A percentile compares a stretch with the other conserved stretches of the same genome.
phyloP scores from a whole-genome alignment of 176 grass and related monocot species.

The Urochloa ruziziensis region DNA sequence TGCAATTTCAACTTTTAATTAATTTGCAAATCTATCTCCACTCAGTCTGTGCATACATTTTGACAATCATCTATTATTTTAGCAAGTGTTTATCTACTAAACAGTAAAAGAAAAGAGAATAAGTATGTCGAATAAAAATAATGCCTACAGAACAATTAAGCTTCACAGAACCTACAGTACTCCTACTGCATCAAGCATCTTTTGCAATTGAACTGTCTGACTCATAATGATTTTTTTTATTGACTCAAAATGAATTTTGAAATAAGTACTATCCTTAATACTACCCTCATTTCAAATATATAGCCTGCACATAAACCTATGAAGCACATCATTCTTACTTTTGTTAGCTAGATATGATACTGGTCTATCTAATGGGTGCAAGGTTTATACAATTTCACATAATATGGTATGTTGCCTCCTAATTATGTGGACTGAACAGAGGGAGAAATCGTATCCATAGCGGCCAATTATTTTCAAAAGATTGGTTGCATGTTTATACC shows the following conservation, averaged over 20 bases:
- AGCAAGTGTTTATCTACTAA: slow-evolving; percentile 14
- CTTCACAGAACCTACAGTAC: slow-evolving; percentile 13
- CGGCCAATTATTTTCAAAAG: background rate
- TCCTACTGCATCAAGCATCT: slow-evolving; percentile 9
- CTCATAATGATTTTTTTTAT: slow-evolving; percentile 8
- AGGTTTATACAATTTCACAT: background rate
- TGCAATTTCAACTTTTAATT: slow-evolving; percentile 7
- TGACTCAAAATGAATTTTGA: slow-evolving; percentile 7
- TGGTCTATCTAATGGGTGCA: background rate
- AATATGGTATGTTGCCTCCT: background rate
- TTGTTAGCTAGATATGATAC: background rate
- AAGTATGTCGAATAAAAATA: background rate
- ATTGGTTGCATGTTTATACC: slow-evolving; percentile 36
- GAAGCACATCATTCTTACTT: background rate
- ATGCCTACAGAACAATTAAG: background rate
- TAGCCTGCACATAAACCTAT: background rate
- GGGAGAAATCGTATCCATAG: no score
- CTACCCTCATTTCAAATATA: background rate
- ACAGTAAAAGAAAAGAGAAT: slow-evolving; percentile 16
- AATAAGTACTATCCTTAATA: slow-evolving; percentile 2
- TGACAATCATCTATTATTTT: slow-evolving; percentile 5
- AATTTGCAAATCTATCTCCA: background rate
- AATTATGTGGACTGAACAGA: background rate
- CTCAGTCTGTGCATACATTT: slow-evolving; percentile 3
- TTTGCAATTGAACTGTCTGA: background rate